These are phyloP conservation scores for Boletus sp. DNA, from an alignment of 1,284 basidiomycete species.

Conservation along the genomic window DNA sequence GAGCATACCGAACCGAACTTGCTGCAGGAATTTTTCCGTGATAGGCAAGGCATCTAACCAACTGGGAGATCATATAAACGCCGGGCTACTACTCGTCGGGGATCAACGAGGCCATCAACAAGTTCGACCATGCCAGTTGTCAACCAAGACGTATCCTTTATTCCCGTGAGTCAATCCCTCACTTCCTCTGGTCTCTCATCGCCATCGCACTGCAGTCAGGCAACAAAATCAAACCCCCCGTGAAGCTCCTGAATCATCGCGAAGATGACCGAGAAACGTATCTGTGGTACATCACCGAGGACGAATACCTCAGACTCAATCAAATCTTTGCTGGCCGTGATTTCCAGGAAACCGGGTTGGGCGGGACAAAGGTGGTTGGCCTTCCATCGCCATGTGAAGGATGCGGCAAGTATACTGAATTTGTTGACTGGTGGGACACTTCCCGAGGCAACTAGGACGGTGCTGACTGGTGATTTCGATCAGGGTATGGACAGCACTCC, in stretches of 20 bases:
- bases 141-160: slow-evolving; percentile 13
- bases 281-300: slow-evolving; percentile 22
- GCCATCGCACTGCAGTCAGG: neutral
- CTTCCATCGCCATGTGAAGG: slow-evolving; percentile 9
- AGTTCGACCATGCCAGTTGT: slow-evolving; percentile 4
- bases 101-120: neutral
- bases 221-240: slow-evolving; percentile 11
- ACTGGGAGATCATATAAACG: neutral
- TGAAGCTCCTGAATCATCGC: neutral
- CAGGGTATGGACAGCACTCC: slow-evolving; percentile 23
- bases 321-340: slow-evolving; percentile 14
- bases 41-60: neutral
- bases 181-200: neutral
- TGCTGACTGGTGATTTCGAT: neutral
- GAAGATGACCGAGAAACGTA: neutral
- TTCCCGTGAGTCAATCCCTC: slow-evolving; percentile 7
- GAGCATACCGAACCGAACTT: no score
- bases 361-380: slow-evolving; percentile 17
- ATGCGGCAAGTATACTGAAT: slow-evolving; percentile 21
- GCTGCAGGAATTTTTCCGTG: neutral
- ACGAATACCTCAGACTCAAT: slow-evolving; percentile 20
- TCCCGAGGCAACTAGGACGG: neutral
- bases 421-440: slow-evolving; percentile 15
- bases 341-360: slow-evolving; percentile 17
- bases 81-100: neutral